These are phyloP conservation scores for Kregervanrija delftensis DNA, from an alignment of 805 yeast species.

Conservation along the genomic window DNA sequence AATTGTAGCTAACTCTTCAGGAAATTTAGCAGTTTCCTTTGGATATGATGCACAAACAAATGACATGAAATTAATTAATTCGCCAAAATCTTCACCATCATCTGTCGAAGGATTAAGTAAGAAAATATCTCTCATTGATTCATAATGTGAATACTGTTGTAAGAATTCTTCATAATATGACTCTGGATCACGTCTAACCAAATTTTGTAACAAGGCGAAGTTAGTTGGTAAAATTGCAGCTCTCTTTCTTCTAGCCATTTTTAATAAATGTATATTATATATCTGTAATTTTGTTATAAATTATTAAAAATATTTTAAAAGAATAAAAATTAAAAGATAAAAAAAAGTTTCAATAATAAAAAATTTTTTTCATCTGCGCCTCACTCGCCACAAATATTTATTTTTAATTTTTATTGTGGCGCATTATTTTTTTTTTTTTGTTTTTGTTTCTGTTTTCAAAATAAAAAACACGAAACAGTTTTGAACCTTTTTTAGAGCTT, in stretches of 20 bases:
- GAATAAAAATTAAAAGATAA: neutral
- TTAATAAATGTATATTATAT: too few species aligned
- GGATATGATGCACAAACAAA: constrained; percentile 92
- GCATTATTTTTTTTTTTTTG: too few species aligned
- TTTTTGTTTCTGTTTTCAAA: neutral
- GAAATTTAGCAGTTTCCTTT: constrained; percentile 77
- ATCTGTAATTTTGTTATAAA: neutral
- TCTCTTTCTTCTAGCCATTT: constrained; percentile 82
- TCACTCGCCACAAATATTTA: too few species aligned
- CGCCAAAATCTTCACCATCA: constrained; percentile 64
- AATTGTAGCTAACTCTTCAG: constrained; percentile 67
- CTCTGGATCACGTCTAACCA: constrained; percentile 89
- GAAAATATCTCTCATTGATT: constrained; percentile 82
- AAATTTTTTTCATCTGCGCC: neutral
- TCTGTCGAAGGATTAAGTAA: constrained; percentile 60
- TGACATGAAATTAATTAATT: constrained; percentile 81
- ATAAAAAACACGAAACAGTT: neutral
- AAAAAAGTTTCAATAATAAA: neutral
- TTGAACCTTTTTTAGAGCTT: too few species aligned
- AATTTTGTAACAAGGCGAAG: constrained; percentile 83
- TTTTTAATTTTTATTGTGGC: too few species aligned
- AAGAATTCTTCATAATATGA: constrained; percentile 91
- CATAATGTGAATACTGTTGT: constrained; percentile 90
- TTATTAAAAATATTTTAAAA: neutral
- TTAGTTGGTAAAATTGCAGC: constrained; percentile 92